Conservation (phyloP, 148 eudicot species). For the Nepenthes mirabilis region DNA sequence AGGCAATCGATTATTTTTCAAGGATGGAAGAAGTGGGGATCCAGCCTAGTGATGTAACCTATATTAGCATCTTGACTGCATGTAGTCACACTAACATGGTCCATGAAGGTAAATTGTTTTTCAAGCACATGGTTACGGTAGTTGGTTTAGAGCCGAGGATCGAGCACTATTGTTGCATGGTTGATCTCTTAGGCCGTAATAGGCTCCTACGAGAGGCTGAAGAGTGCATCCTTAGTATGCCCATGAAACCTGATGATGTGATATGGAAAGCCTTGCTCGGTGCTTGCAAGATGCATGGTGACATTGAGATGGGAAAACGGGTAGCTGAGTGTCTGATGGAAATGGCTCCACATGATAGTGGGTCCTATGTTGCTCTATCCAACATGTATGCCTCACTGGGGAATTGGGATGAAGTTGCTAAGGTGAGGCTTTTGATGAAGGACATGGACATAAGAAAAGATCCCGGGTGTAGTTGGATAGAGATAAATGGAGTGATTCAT, state of each 20-base stretch:
- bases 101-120: conserved; percentile 28
- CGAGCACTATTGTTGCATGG: conserved; percentile 72
- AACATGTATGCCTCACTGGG: conserved; percentile 49
- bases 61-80: conserved; percentile 37
- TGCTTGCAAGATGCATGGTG: conserved; percentile 44
- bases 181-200: conserved; percentile 55
- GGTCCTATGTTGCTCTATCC: conserved; percentile 53
- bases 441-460: conserved; percentile 44
- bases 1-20: conserved; percentile 33
- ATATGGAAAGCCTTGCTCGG: conserved; percentile 59
- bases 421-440: conserved; percentile 38
- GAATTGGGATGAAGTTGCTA: conserved; percentile 42
- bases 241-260: conserved; percentile 50
- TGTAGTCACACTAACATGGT: conserved; percentile 58
- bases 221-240: conserved; percentile 33
- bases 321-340: conserved; percentile 33
- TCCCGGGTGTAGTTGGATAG: conserved; percentile 69
- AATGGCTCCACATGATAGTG: conserved; percentile 46
- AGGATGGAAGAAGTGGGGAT: conserved; percentile 32
- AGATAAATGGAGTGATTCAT: conserved; percentile 44
- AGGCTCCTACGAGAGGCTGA: conserved; percentile 47
- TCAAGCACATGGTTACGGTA: conserved; percentile 32
- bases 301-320: conserved; percentile 39
- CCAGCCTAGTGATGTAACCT: conserved; percentile 43
- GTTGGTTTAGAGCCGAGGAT: conserved; percentile 29